These are phyloP conservation scores for Trichocladium uniseriatum DNA, from an alignment of 495 filamentous ascomycete genomes.

Conservation along the genomic window DNA sequence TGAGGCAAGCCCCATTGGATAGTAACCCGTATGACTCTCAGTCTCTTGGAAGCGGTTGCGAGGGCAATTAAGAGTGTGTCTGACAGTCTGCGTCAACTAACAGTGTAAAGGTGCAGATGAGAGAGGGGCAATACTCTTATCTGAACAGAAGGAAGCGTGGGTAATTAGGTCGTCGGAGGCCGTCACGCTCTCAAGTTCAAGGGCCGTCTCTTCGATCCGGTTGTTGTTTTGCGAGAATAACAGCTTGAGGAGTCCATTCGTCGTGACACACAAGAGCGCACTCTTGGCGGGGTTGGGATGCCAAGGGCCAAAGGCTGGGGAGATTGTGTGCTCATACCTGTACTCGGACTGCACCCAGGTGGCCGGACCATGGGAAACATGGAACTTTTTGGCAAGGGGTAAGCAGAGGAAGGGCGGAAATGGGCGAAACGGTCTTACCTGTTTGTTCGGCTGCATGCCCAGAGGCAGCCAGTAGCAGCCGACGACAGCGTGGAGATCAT, in stretches of 20 bases:
- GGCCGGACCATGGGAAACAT: constrained; percentile 37
- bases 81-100: constrained; percentile 22
- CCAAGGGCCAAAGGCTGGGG: constrained; percentile 54
- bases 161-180: constrained; percentile 63
- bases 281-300: constrained; percentile 57
- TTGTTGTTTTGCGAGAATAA: constrained; percentile 58
- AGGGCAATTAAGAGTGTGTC: constrained; percentile 53
- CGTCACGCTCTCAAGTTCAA: constrained; percentile 60
- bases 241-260: constrained; percentile 57
- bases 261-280: constrained; percentile 61
- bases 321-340: constrained; percentile 36
- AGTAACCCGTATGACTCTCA: constrained; percentile 51
- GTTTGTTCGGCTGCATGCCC: constrained; percentile 33
- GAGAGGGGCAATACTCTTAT: constrained; percentile 43
- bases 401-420: background rate
- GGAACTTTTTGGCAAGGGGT: constrained; percentile 5
- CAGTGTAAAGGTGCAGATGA: background rate
- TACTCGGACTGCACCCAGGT: constrained; percentile 35
- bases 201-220: constrained; percentile 55
- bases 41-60: constrained; percentile 56
- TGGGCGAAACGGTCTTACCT: constrained; percentile 30
- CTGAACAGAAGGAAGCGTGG: constrained; percentile 69
- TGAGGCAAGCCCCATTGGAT: constrained; percentile 43
- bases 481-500: constrained; percentile 67
- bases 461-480: constrained; percentile 74